Evolutionary conservation across 768 basidiomycete species (phyloP), one percentile per base, ranked within the genome.

Genomic region (Sporobolomyces pararoseus): DNA sequence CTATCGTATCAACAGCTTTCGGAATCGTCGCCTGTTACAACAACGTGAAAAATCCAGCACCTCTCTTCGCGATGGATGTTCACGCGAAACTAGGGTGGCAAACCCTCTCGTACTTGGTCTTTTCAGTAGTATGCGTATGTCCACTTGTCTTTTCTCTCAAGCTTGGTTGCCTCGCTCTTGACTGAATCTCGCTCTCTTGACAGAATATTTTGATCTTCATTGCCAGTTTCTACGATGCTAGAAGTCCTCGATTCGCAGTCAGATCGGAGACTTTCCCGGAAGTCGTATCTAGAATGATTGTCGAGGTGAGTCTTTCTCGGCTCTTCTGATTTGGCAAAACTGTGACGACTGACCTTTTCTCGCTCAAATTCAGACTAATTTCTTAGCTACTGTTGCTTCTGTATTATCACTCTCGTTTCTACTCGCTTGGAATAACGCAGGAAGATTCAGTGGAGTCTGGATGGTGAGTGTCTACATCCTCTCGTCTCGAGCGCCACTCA

Each of bases 281-380:
- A 25, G 55, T 70, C 2, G 0, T 32, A 4, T 34, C 49, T 0
- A 46, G 68, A 3, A 13, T 51, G 6, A 1, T 69, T 23, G 9
- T 69, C 39, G 68, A 69, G 62, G 68, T 64, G 49, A 54, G 53
- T 34, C 29, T 54, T 32, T 7, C 53, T 34, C 32, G 51, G 51
- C 12, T 29, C 9, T 7, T 42, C 39, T 9, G 17, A 9, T 17
- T 9, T 9, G 9, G 10, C 9, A 9, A 42, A 13, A 21, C 51
- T 12, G 12, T 29, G 51, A 13, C 7, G 7, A 12, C 16, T 27
- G 51, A 13, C 7, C 10, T 7, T 12, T 52, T 34, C 25, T 35
- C 14, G 54, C 21, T 37, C n/a, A 7, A 4, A 7, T 7, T 17
- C 47, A 70, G 68, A 70, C 63, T 17, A 64, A 64, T 47, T 27